These are phyloP conservation scores for Rhynchospora tenuis DNA, from an alignment of 176 grass and related monocot species.

Conservation along the genomic window DNA sequence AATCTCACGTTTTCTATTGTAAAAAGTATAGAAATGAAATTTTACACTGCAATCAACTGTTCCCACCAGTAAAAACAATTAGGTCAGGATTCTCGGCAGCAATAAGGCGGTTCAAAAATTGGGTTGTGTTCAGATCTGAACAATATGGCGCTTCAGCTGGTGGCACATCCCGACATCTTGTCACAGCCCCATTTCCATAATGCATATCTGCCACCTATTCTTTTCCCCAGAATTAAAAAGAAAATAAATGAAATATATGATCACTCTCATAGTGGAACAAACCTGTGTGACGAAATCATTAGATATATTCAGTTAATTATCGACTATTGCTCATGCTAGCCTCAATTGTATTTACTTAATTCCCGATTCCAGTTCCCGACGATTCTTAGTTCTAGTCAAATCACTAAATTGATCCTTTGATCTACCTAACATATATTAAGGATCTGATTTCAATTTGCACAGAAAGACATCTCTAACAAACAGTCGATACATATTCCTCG, in stretches of 20 bases:
- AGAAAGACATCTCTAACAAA: not conserved
- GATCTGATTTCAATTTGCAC: not conserved
- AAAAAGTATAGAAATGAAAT: conserved; percentile 1
- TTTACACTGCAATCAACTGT: not conserved
- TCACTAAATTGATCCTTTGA: not conserved
- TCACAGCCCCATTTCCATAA: conserved; percentile 75
- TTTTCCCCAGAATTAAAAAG: not conserved
- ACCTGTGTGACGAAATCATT: not conserved
- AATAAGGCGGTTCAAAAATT: conserved; percentile 69
- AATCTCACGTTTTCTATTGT: not conserved
- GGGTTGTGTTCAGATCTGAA: conserved; percentile 88
- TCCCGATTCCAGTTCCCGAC: not conserved
- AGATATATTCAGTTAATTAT: not conserved
- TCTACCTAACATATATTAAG: not conserved
- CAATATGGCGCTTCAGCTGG: conserved; percentile 46
- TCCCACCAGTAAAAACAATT: conserved; percentile 73
- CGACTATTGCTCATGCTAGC: not conserved
- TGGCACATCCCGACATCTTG: conserved; percentile 67
- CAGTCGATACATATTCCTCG: not conserved
- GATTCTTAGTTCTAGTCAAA: not conserved
- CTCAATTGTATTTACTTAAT: not conserved
- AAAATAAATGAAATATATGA: not conserved
- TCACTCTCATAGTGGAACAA: not conserved
- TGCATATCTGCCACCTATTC: conserved; percentile 92
- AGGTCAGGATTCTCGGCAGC: conserved; percentile 75